Percentiles rank a stretch among this genome's conserved stretches.
These are phyloP conservation scores for Paecilomyces variotii DNA, from an alignment of 2,329 filamentous ascomycete genomes.

Conservation along the genomic window DNA sequence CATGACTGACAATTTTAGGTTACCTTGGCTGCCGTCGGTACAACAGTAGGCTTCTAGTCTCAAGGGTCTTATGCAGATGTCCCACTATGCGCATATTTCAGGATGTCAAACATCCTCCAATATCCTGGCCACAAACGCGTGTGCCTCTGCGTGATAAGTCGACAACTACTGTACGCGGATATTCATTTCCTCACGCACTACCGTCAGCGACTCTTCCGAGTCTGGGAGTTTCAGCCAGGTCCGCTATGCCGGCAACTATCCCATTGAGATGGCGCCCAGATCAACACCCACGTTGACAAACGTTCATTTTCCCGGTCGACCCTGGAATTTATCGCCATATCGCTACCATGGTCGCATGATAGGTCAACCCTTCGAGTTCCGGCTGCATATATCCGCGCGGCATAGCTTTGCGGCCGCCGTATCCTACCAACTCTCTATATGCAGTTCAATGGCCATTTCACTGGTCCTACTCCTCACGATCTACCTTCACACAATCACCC, in stretches of 20 bases:
- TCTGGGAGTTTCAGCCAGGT: background rate
- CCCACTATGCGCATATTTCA: background rate
- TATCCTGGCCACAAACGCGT: background rate
- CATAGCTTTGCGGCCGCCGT: background rate
- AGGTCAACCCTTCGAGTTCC: background rate
- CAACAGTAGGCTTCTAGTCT: constrained; percentile 6
- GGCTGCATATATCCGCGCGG: background rate
- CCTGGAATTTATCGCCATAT: background rate
- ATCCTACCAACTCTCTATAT: background rate
- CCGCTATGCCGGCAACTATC: background rate
- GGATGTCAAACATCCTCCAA: background rate
- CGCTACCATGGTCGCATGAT: background rate
- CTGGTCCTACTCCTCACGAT: background rate
- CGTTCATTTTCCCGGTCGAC: background rate
- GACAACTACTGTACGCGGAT: background rate
- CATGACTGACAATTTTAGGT: constrained; percentile 4
- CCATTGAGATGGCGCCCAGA: background rate
- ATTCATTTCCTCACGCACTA: background rate
- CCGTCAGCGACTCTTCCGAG: background rate
- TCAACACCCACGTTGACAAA: background rate
- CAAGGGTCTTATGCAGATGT: background rate
- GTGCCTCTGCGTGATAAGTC: background rate
- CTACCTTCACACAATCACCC: background rate
- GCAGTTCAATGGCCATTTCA: background rate
- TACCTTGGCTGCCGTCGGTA: constrained; percentile 7